Evolutionary conservation across 805 yeast genomes (phyloP), one percentile per base, ranked within the genome.

Genomic region (Torulaspora indica): DNA sequence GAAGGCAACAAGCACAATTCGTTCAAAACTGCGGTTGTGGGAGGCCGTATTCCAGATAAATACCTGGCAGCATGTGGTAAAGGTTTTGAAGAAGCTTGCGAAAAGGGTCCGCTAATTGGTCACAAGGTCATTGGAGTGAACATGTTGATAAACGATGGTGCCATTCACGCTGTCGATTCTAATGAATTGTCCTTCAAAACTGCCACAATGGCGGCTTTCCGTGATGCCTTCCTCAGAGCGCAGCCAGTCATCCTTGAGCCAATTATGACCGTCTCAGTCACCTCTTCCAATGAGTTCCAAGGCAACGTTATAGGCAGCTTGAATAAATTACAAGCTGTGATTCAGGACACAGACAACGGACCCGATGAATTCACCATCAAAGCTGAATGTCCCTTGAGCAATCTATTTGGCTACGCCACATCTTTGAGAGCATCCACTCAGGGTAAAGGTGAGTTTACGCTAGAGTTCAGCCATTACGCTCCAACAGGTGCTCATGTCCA

Each of bases 401-500:
- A 86, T 50, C 80, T 93, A 88, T 93, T 93, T 67, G 98, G 98
- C 30, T 87, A 93, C 63, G 96, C 98, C 6, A 86, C 98, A 7
- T 79, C 87, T 20, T 75, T 93, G 63, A 84, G 99, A 75, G 98
- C 98, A 15, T 81, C 86, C 48, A 91, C 98, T 12, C 98, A 93
- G 70, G 99, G 99, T 70, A 93, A 93, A 67, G 98, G 99, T 60
- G 98, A 95, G 71, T 93, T 93, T 68, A 79, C 96, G 2, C 76
- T 93, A 67, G 99, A 93, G 67, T 93, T 93, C 73, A 82, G 85
- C 63, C 85, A 88, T 60, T 93, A 91, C 66, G 79, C 91, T 40
- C 96, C 95, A 54, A 85, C 95, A 41, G 77, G 95, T 38, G 87
- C 91, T 29, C 96, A 88, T 54, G 74, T 91, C 54, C 98, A 93